Conservation (phyloP, 305 asterid genomes). For the Fraxinus albicans region DNA sequence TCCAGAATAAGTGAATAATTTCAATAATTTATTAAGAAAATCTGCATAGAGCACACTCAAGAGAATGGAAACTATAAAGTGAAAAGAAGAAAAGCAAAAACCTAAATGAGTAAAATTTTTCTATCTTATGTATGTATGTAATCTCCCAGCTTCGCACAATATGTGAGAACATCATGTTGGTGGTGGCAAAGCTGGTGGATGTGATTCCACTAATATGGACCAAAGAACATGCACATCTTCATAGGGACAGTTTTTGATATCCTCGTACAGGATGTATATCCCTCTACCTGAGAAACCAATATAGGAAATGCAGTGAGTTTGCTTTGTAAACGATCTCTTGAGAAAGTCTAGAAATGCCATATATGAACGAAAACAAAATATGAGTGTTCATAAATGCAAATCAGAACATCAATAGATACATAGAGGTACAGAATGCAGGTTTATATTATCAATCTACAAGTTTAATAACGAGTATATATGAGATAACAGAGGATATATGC, state of each 20-base stretch:
- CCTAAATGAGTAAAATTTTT: constrained; percentile 11
- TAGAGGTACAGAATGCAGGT: background rate
- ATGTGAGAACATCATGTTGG: constrained; percentile 35
- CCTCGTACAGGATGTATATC: constrained; percentile 90
- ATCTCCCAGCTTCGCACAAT: constrained; percentile 19
- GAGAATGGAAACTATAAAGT: constrained; percentile 28
- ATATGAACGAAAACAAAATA: background rate
- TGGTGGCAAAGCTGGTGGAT: constrained; percentile 60
- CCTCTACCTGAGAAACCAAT: constrained; percentile 60
- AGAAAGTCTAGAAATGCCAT: background rate
- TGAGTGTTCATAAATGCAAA: background rate
- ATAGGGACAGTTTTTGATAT: constrained; percentile 88
- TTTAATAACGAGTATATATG: background rate
- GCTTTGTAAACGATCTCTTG: background rate
- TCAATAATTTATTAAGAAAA: constrained; percentile 40
- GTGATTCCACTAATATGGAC: constrained; percentile 90
- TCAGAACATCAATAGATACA: background rate
- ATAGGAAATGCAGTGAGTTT: background rate
- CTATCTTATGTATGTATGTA: constrained; percentile 46
- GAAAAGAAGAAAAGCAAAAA: background rate
- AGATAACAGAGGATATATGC: background rate
- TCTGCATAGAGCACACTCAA: constrained; percentile 31
- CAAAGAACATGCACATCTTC: constrained; percentile 95
- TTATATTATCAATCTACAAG: background rate
- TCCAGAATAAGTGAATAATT: constrained; percentile 21